Evolutionary conservation across 441 rosid species (phyloP), one percentile per base, ranked within the genome.

Genomic region (Erodium trifolium): DNA sequence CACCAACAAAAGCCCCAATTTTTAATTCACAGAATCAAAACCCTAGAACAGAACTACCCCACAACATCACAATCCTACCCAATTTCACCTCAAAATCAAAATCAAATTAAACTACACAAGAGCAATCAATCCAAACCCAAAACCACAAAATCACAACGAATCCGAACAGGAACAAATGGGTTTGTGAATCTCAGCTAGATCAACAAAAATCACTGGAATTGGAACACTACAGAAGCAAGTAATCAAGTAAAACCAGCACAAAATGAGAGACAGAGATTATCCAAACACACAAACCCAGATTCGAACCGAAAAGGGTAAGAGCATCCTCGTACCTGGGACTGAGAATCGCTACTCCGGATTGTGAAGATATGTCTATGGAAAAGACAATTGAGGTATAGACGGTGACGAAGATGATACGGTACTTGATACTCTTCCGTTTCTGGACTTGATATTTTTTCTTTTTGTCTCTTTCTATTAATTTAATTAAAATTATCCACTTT

Each of bases 41-140:
- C 62, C 62, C 62, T 16, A 14, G 23, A 55, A 14, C 8, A 55
- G 17, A 55, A 55, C 23, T 7, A 55, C 2, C 23, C 19, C 16
- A 41, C 45, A 41, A 9, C 11, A 41, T 41, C 45, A 55, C 62
- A 55, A 55, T 55, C 62, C 62, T 5, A 14, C 62, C 19, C 19
- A 55, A 55, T 55, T 55, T 55, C 62, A 55, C 1, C 62, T 55
- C 62, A 14, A 55, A 55, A 51, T 14, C 59, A 51, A 51, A 51
- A 14, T 14, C 2, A 55, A 41, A 41, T 8, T 9, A 41, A 8
- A 41, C 45, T 4, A 7, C 45, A 41, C 45, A 55, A 5, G 8
- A 55, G 62, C 62, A 16, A 14, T 16, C 19, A 4, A 17, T 55
- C 62, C 17, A 55, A 14, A 55, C 18, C 14, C 23, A 0, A 16